A percentile compares a stretch with the other conserved stretches of the same genome.
Conservation (phyloP, 2,329 filamentous ascomycete genomes). For the Cladosporium cucumerinum region DNA sequence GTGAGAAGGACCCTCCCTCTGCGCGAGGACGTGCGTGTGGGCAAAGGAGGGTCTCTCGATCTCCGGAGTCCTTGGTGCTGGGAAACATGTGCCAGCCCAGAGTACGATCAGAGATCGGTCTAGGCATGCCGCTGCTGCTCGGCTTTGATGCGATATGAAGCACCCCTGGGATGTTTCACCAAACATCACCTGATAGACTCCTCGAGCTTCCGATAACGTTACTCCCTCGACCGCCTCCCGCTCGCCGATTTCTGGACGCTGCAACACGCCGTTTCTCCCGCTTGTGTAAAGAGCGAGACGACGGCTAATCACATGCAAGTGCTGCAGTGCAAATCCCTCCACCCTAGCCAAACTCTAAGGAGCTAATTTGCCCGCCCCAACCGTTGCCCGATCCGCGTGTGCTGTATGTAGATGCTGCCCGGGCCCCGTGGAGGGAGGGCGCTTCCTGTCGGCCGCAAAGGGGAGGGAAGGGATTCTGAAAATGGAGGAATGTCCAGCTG, state of each 20-base stretch:
- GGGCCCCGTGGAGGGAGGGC: not conserved
- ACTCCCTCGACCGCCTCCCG: not conserved
- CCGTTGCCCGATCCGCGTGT: not conserved
- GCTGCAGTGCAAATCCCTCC: not conserved
- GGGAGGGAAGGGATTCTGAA: not conserved
- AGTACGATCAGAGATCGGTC: not conserved
- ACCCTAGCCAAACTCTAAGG: not conserved
- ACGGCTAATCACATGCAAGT: conserved; percentile 4
- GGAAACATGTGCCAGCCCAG: not conserved
- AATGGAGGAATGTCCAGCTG: not conserved
- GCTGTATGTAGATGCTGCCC: not conserved
- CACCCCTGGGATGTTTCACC: not conserved
- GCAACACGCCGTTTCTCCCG: not conserved
- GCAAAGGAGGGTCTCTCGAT: not conserved
- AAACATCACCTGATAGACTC: not conserved
- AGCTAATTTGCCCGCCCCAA: not conserved
- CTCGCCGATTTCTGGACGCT: not conserved
- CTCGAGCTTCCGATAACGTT: not conserved
- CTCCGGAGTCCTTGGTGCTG: not conserved
- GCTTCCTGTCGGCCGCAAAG: not conserved
- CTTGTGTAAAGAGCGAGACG: not conserved
- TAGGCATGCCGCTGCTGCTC: not conserved
- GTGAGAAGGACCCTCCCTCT: not conserved
- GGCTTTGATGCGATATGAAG: not conserved
- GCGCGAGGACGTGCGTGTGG: not conserved